Conservation (phyloP, 345 rosid genomes). For the Linum lewisii region DNA sequence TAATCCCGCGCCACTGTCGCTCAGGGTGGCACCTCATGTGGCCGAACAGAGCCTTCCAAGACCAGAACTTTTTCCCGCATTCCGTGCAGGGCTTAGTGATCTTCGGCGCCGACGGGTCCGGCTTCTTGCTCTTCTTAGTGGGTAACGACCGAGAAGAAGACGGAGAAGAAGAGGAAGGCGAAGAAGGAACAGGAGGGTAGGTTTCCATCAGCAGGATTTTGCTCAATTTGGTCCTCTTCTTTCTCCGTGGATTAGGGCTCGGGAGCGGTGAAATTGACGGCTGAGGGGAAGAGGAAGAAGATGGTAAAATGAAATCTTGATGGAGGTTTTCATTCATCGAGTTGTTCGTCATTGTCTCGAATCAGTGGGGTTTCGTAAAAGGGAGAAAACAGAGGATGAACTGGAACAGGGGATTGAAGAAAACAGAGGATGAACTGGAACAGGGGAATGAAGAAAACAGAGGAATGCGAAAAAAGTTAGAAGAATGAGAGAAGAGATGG, state of each 20-base stretch:
- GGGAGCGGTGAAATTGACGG: constrained; percentile 4
- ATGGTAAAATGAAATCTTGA: constrained; percentile 12
- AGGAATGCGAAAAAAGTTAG: not conserved
- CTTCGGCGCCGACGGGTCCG: constrained; percentile 66
- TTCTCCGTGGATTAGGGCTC: constrained; percentile 22
- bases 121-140: constrained; percentile 44
- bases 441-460: not conserved
- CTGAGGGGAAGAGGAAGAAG: constrained; percentile 15
- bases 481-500: constrained; percentile 1
- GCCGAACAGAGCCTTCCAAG: constrained; percentile 59
- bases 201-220: constrained; percentile 7
- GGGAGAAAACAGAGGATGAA: not conserved
- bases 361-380: too few species aligned
- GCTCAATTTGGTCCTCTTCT: constrained; percentile 33
- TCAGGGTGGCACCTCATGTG: constrained; percentile 86
- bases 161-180: not conserved
- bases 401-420: not conserved
- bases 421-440: not conserved
- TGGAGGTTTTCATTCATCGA: constrained; percentile 2
- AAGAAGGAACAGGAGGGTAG: not conserved
- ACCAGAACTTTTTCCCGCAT: constrained; percentile 88
- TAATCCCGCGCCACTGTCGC: constrained; percentile 49
- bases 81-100: constrained; percentile 76
- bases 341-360: constrained; percentile 8
- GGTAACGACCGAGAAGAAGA: not conserved